phyloP scores from a whole-genome alignment of 192 early-diverging fungal genomes.

The Glomus cerebriforme region DNA sequence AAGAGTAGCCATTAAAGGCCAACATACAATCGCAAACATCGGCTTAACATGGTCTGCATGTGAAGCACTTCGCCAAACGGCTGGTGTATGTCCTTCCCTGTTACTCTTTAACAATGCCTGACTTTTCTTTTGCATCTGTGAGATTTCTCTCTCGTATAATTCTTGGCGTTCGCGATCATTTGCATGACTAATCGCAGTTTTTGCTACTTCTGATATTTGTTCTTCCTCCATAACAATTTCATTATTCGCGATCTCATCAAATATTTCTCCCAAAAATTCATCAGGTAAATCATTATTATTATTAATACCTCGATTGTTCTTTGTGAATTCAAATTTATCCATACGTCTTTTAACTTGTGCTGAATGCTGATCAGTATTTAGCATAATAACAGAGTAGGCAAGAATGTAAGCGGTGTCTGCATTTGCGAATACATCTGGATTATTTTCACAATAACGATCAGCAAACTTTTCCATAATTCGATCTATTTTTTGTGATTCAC shows the following conservation, averaged over 20 bases:
- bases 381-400: constrained; percentile 89
- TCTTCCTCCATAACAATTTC: constrained; percentile 96
- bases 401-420: constrained; percentile 93
- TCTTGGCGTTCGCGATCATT: constrained; percentile 54
- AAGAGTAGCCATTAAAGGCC: constrained; percentile 79
- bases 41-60: constrained; percentile 86
- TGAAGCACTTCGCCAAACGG: constrained; percentile 63
- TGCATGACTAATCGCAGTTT: constrained; percentile 35
- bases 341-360: constrained; percentile 83
- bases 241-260: constrained; percentile 77
- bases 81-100: constrained; percentile 43
- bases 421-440: constrained; percentile 81
- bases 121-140: constrained; percentile 72
- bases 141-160: constrained; percentile 60
- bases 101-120: constrained; percentile 62
- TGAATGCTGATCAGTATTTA: constrained; percentile 93
- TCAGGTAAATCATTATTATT: constrained; percentile 81
- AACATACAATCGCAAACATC: constrained; percentile 92
- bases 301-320: constrained; percentile 95
- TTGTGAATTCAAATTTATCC: constrained; percentile 84
- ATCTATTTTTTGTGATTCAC: constrained; percentile 95
- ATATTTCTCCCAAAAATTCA: constrained; percentile 73
- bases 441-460: constrained; percentile 82
- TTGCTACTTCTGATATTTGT: constrained; percentile 50
- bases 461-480: constrained; percentile 97